Conservation (phyloP, 2,329 filamentous ascomycete genomes). For the Fusarium scirpi region DNA sequence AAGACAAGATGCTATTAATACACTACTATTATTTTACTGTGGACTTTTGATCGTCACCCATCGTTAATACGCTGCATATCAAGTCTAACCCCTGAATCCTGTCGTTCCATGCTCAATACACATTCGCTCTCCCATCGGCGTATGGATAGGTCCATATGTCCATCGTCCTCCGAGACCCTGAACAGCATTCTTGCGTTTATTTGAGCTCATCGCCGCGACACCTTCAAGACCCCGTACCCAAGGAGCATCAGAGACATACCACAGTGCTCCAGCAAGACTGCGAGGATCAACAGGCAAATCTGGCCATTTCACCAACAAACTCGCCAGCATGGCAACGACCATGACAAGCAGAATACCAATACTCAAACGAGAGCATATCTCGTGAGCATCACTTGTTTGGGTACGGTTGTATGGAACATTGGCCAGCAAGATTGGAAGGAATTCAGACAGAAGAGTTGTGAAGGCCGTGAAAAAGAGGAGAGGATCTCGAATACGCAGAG, state of each 20-base stretch:
- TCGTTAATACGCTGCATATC: neutral
- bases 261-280: conserved; percentile 58
- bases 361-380: conserved; percentile 56
- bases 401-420: conserved; percentile 61
- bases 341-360: conserved; percentile 56
- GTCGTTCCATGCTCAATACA: conserved; percentile 36
- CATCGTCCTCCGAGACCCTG: conserved; percentile 32
- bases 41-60: too few species aligned
- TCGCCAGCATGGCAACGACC: conserved; percentile 54
- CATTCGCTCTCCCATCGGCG: conserved; percentile 30
- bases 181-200: conserved; percentile 19
- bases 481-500: conserved; percentile 48
- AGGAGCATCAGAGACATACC: conserved; percentile 50
- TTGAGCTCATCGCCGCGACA: conserved; percentile 32
- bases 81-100: conserved; percentile 18
- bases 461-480: conserved; percentile 56
- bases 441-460: conserved; percentile 59
- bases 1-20: neutral
- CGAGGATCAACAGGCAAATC: conserved; percentile 60
- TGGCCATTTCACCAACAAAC: conserved; percentile 57
- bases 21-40: neutral
- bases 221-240: conserved; percentile 36
- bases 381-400: conserved; percentile 54
- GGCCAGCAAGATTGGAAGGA: conserved; percentile 61
- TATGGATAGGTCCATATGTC: conserved; percentile 38